phyloP scores from a whole-genome alignment of 176 grass and related monocot species.

The Microstegium vimineum region DNA sequence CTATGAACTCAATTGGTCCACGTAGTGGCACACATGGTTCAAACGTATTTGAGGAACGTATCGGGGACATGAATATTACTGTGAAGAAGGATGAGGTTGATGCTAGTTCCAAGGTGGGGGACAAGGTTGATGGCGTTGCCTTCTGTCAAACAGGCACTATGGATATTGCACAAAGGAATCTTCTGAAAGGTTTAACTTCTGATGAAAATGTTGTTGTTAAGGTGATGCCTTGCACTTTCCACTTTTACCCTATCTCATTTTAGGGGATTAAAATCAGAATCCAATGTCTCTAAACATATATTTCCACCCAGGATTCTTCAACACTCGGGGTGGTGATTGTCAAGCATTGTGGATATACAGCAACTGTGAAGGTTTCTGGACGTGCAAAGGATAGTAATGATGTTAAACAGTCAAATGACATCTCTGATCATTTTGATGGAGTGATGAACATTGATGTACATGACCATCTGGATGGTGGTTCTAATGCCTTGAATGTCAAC shows the following conservation, averaged over 20 bases:
- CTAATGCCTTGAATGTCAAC: constrained; percentile 87
- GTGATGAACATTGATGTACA: constrained; percentile 49
- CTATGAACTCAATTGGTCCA: constrained; percentile 17
- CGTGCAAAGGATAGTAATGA: constrained; percentile 24
- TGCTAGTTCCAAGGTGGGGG: constrained; percentile 62
- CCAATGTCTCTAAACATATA: constrained; percentile 17
- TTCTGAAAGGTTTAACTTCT: constrained; percentile 93
- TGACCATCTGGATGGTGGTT: constrained; percentile 84
- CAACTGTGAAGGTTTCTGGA: constrained; percentile 68
- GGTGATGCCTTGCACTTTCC: constrained; percentile 40
- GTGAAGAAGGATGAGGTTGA: constrained; percentile 63
- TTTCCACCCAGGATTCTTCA: constrained; percentile 57
- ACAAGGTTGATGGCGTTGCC: constrained; percentile 73
- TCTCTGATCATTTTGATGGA: constrained; percentile 60
- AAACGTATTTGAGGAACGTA: constrained; percentile 55
- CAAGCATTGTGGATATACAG: constrained; percentile 95
- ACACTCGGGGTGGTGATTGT: constrained; percentile 83
- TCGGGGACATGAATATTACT: constrained; percentile 69
- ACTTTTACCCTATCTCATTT: neutral
- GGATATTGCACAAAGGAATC: constrained; percentile 77
- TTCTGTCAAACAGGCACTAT: constrained; percentile 33
- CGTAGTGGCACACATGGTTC: constrained; percentile 26
- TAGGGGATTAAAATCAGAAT: neutral
- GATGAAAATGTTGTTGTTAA: constrained; percentile 76
- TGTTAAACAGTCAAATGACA: constrained; percentile 35